Conservation (phyloP, 73 alveolate genomes). For the Tetrahymena malaccensis region DNA sequence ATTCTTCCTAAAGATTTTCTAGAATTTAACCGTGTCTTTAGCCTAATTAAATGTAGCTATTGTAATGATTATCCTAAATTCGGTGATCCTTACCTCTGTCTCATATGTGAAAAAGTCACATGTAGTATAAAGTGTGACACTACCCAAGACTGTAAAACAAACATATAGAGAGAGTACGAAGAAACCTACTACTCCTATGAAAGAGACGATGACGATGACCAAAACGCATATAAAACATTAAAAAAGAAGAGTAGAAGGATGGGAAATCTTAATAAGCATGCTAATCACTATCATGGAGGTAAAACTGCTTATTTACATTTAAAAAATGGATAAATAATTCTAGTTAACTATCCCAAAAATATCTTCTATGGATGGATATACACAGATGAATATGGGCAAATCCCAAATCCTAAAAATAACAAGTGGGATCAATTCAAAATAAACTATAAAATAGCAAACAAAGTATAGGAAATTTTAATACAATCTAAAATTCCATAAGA, state of each 20-base stretch:
- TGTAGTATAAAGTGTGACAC: background rate
- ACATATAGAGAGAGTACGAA: background rate
- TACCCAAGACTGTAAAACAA: background rate
- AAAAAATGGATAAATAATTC: background rate
- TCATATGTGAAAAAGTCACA: background rate
- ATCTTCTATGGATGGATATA: background rate
- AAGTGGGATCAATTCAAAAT: background rate
- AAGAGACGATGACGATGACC: background rate
- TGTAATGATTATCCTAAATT: background rate
- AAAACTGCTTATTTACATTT: background rate
- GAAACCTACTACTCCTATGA: background rate
- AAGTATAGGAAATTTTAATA: background rate
- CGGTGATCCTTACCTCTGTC: background rate
- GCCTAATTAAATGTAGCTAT: background rate
- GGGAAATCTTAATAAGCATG: background rate
- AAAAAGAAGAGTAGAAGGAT: background rate
- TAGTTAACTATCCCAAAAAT: background rate
- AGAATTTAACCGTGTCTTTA: background rate
- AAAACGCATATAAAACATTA: background rate
- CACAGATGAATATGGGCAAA: background rate
- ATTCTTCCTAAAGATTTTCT: background rate
- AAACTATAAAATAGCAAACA: background rate
- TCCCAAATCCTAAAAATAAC: background rate
- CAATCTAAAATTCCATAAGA: background rate
- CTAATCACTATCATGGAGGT: background rate